Base-by-base conservation (phyloP, 2,329 filamentous ascomycete genomes). In the Trichoderma arundinaceum region DNA sequence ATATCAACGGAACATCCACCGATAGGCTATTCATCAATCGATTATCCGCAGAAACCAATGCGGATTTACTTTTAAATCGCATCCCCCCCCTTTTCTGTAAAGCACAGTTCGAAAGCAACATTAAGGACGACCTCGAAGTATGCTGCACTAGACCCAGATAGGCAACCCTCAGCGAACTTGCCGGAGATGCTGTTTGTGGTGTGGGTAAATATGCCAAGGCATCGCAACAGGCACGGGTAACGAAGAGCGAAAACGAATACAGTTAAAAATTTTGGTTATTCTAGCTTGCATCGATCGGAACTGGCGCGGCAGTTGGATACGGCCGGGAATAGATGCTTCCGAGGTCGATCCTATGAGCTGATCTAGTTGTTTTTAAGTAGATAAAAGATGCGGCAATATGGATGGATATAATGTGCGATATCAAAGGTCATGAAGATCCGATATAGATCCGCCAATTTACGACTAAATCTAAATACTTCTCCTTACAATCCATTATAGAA, bases 171-270 rank as follows among this genome's bases (percentile, higher is more conserved):
- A 63, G 59, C 59, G 59, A 63, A 49, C 39, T 1, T 7, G 9
- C 44, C 48, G 59, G 58, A 62, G 48, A 62, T 62, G 38, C 49
- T 9, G 15, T 22, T 10, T 9, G 13, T 43, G 58, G 12, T 46
- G 59, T 46, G 49, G 57, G 17, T 60, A 51, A 41, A n/a, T 13
- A n/a, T 17, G 19, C 15, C 57, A 51, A 13, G 13, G 8, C n/a
- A 9, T 17, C 38, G 13, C 38, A 22, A 53, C 17, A 52, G 13
- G 5, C 59, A 17, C 22, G 22, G 19, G 44, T 17, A 46, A 32
- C 49, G 28, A 28, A 7, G n/a, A 17, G 4, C 49, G 49, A 53
- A 17, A 62, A 38, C 9, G 17, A 44, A 62, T 12, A 22, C 28
- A 19, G n/a, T 28, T 28, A 35, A 6, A 6, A 6, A 46, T 33